Evolutionary conservation across 345 rosid genomes (phyloP), one percentile per base, ranked within the genome.

Genomic region (Boechera divaricarpa): DNA sequence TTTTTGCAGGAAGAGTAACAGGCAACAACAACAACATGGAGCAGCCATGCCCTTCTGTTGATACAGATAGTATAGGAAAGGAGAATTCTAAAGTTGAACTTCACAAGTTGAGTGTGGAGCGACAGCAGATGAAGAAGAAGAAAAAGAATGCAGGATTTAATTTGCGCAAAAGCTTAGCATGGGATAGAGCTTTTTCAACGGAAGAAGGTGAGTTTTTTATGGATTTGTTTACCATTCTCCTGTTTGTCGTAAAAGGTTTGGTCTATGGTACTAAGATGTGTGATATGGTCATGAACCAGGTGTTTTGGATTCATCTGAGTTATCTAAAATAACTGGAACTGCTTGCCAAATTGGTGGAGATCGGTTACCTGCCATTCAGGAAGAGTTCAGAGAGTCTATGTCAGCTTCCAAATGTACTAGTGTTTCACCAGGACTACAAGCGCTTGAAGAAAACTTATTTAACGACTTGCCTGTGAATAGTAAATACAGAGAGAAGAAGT

Each of bases 161-260:
- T 82, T 77, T 95, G 82, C 84, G 97, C 42, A 92, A 92, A 74
- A 95, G 99, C 84, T 83, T 95, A 77, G 99, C 99, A 0, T 92
- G 98, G 99, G 81, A 95, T 53, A 82, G 82, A 55, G 98, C 98
- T 61, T 92, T 94, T 73, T 87, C 88, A 57, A 92, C 97, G 4
- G 99, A 92, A 75, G 98, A 88, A 89, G 99, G 99, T 94, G 38
- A 56, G 11, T 39, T 38, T 49, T 54, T 7, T 7, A 31, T 5
- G 9, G 52, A 66, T 11, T 67, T 33, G 1, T 52, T 60, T 11
- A 8, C 11, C 10, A 16, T 7, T 72, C 31, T 67, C 42, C 51
- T 66, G 13, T 62, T 36, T 47, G 16, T 38, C 4, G 3, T 31
- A 41, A 28, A 28, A 62, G 29, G 49, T 16, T 70, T 55, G 52